These are phyloP conservation scores for Neonectria neomacrospora DNA, from an alignment of 2,329 filamentous ascomycete genomes.

Conservation along the genomic window DNA sequence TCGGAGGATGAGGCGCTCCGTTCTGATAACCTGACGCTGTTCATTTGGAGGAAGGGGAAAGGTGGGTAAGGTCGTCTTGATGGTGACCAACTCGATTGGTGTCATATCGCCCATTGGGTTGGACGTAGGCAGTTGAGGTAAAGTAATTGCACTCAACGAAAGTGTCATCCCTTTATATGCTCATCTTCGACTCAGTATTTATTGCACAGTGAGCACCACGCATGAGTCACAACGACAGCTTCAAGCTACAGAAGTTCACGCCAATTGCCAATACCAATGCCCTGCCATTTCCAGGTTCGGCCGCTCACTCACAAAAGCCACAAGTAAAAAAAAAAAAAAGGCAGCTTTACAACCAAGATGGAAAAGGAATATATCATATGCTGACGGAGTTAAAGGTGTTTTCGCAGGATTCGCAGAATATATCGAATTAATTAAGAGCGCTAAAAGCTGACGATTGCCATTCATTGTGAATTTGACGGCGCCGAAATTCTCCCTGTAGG, in stretches of 20 bases:
- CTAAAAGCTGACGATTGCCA: neutral
- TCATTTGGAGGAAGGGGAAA: slow-evolving; percentile 54
- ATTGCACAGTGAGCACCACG: neutral
- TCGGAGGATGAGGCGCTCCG: slow-evolving; percentile 66
- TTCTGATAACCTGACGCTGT: slow-evolving; percentile 55
- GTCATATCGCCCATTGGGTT: slow-evolving; percentile 36
- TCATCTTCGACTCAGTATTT: neutral
- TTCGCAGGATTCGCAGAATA: neutral
- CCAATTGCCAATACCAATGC: neutral
- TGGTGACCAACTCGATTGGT: slow-evolving; percentile 50
- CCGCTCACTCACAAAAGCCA: slow-evolving; percentile 10
- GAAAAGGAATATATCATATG: neutral
- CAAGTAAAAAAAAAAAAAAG: neutral
- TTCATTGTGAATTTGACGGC: neutral
- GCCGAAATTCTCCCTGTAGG: neutral
- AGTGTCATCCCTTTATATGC: neutral
- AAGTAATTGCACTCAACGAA: neutral
- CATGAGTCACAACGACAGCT: slow-evolving; percentile 12
- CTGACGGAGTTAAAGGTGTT: neutral
- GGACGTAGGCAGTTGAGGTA: neutral
- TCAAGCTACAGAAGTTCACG: slow-evolving; percentile 18
- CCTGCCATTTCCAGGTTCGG: slow-evolving; percentile 4
- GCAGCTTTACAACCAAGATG: neutral
- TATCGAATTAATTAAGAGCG: neutral
- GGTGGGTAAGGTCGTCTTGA: slow-evolving; percentile 61